Base-by-base conservation (phyloP, 345 rosid genomes). In the Syzygium jambos region DNA sequence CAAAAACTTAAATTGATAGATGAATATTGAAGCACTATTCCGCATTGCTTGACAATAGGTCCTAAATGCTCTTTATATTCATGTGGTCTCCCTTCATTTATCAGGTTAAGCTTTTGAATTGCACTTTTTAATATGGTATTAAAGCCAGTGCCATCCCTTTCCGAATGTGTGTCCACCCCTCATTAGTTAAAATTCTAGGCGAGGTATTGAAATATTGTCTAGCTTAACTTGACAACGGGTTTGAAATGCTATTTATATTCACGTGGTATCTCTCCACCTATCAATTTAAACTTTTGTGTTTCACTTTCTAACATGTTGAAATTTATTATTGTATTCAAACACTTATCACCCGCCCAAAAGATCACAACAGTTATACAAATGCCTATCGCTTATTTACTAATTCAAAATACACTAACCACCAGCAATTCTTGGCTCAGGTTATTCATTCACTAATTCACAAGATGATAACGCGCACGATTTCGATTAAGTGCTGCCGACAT, bases 141-240 rank as follows among this genome's bases (percentile, higher is more conserved):
- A 57, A 2, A 59, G 4, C 10, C 27, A 59, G 34, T 27, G 16
- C 2, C 2, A 59, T 59, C 16, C 8, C 73, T 13, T 61, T 61
- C 2, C 2, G 0, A 61, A n/a, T n/a, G 2, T 13, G 9, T n/a
- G 34, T 61, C 38, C 7, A 61, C 17, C n/a, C 73, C 8, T 7
- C 19, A 61, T n/a, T 61, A n/a, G 73, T 61, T 14, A 61, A 61
- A 61, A n/a, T n/a, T 61, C 73, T 19, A 5, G 2, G 17, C 6
- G 38, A 14, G 29, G 15, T 59, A 14, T 59, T 59, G 16, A 57
- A 27, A 29, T 13, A n/a, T 61, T 6, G 19, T n/a, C 34, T 2
- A 14, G 38, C 34, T 5, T 61, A 0, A 4, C 4, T 61, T 5
- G 19, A n/a, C 9, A 61, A n/a, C 3, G 0, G 7, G 6, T 34